phyloP scores from a whole-genome alignment of 2,329 filamentous ascomycete genomes.

The Colletotrichum sp. region DNA sequence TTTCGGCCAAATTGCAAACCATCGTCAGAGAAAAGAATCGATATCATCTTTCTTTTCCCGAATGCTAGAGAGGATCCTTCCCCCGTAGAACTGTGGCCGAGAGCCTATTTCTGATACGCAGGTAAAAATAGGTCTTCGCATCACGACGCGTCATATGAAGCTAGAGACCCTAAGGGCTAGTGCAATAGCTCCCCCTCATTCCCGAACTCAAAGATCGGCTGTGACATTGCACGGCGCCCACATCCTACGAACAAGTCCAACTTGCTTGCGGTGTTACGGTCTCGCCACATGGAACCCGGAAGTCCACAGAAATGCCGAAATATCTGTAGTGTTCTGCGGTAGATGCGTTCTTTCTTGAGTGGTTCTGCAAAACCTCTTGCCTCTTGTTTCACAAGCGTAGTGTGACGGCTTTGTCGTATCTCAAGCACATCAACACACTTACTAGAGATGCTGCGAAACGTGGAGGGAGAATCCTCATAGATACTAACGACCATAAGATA shows the following conservation, averaged over 20 bases:
- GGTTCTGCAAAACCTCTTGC: neutral
- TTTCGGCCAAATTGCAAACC: fast-evolving
- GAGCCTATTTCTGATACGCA: neutral
- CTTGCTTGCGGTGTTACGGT: neutral
- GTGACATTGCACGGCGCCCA: neutral
- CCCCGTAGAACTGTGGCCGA: neutral
- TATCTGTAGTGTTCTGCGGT: neutral
- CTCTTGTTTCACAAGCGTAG: neutral
- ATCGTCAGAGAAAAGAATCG: neutral
- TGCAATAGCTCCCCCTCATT: neutral
- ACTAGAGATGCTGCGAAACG: neutral
- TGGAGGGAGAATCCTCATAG: neutral
- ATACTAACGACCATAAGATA: neutral
- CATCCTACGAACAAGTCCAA: neutral
- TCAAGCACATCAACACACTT: neutral
- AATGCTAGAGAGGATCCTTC: neutral
- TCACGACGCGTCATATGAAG: neutral
- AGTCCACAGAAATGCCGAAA: neutral
- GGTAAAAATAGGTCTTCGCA: neutral
- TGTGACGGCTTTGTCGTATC: neutral
- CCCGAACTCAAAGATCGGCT: neutral
- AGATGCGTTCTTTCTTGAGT: neutral
- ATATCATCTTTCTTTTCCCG: neutral
- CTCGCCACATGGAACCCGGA: neutral
- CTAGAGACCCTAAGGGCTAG: neutral